These are phyloP conservation scores for Fragosphaeria purpurea DNA, from an alignment of 2,329 filamentous ascomycete species.

Conservation along the genomic window DNA sequence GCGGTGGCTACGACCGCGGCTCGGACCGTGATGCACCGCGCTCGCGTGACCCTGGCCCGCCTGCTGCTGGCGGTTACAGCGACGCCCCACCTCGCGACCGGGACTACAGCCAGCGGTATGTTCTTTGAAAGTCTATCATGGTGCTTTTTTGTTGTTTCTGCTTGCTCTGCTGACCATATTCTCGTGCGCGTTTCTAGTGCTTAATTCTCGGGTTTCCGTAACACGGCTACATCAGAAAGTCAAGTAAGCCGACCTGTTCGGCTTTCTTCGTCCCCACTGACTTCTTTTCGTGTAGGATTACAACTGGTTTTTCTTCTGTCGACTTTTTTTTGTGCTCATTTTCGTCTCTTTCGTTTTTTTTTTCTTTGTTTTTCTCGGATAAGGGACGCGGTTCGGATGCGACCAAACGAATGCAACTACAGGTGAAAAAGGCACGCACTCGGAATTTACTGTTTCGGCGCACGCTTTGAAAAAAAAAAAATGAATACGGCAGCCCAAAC, in stretches of 20 bases:
- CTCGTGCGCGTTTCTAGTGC: background rate
- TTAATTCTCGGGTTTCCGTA: background rate
- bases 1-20: constrained; percentile 18
- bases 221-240: background rate
- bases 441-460: constrained; percentile 4
- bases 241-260: background rate
- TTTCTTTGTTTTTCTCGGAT: constrained; percentile 2
- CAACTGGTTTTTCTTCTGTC: background rate
- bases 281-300: background rate
- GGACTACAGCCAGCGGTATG: constrained; percentile 31
- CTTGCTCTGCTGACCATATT: background rate
- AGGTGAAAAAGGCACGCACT: constrained; percentile 1
- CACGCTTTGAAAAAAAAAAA: background rate
- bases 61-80: constrained; percentile 28
- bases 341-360: constrained; percentile 3
- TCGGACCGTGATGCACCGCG: constrained; percentile 19
- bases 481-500: no score
- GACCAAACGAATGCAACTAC: constrained; percentile 3
- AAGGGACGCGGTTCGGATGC: constrained; percentile 4
- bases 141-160: background rate
- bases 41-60: constrained; percentile 17
- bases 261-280: background rate
- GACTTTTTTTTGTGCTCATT: background rate
- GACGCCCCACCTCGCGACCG: constrained; percentile 33
- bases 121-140: background rate